Base-by-base conservation (phyloP, 257 asterid genomes). In the Haberlea rhodopensis region DNA sequence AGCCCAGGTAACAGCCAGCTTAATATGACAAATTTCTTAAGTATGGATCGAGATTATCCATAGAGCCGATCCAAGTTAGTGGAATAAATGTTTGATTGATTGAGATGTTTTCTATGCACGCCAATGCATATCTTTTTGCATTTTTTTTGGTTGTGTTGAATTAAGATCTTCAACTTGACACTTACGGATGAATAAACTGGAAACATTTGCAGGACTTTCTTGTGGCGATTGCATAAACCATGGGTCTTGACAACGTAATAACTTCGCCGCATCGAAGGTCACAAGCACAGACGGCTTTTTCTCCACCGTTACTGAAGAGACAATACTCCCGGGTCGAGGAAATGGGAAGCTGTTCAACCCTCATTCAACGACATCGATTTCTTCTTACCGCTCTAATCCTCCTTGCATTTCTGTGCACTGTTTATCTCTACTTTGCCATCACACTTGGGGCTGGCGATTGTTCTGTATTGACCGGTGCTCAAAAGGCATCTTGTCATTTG, bases 361-460 rank as follows among this genome's bases (percentile, higher is more conserved):
- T 87, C 51, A 57, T 83, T 65, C 84, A 80, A 64, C 73, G 94
- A 61, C 95, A 87, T 63, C 85, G 80, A 16, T 87, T 83, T 65
- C 95, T 87, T 43, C 84, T 87, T 4, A 81, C 78, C 0, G 87
- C 88, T 1, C 84, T 83, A 54, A 74, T 52, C 67, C 85, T 87
- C 64, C 84, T 87, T 20, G 71, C 84, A 0, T 76, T 83, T 55
- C 73, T 87, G 11, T 87, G 90, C 85, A 79, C 84, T 8, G 31
- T 85, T 56, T 87, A 87, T 83, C 94, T 87, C 21, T 87, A 87
- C 83, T 87, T 87, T 71, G 94, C 94, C 1, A 80, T 85, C 69
- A 87, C 94, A 55, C 78, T 87, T 13, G 88, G 87, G 4, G 63
- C 70, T 0, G 48, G 54, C n/a, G 75, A 79, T 71, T 87, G 95